Evolutionary conservation across 441 rosid species (phyloP).

Genomic region (Rhodomyrtus psidioides): DNA sequence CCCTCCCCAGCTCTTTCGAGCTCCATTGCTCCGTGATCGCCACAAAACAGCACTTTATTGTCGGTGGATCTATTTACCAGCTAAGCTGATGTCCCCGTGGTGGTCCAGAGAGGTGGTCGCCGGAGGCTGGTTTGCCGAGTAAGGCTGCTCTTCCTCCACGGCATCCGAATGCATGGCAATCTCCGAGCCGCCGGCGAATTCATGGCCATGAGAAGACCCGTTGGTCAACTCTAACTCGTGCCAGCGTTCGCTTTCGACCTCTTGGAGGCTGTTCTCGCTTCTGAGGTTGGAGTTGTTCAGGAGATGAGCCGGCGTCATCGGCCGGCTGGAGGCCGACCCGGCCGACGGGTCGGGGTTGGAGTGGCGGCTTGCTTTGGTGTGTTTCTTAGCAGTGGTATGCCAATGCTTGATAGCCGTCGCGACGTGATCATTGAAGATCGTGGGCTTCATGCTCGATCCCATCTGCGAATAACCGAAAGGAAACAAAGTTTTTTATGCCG

Average conservation of each 20-base stretch:
- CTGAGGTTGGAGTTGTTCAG: neutral
- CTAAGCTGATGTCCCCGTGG: neutral
- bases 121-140: neutral
- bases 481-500: neutral
- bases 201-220: neutral
- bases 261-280: neutral
- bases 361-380: conserved; percentile 5
- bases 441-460: conserved; percentile 6
- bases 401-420: neutral
- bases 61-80: neutral
- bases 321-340: neutral
- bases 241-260: neutral
- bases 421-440: conserved; percentile 6
- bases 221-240: neutral
- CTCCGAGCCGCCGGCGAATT: neutral
- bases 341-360: neutral
- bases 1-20: neutral
- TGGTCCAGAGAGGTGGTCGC: neutral
- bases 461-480: neutral
- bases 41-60: neutral
- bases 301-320: neutral
- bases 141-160: neutral
- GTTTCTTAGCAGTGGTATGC: conserved; percentile 6
- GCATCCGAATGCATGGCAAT: neutral
- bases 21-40: neutral